Base-by-base conservation (phyloP, 2,329 filamentous ascomycete genomes). In the Saccharata proteae region DNA sequence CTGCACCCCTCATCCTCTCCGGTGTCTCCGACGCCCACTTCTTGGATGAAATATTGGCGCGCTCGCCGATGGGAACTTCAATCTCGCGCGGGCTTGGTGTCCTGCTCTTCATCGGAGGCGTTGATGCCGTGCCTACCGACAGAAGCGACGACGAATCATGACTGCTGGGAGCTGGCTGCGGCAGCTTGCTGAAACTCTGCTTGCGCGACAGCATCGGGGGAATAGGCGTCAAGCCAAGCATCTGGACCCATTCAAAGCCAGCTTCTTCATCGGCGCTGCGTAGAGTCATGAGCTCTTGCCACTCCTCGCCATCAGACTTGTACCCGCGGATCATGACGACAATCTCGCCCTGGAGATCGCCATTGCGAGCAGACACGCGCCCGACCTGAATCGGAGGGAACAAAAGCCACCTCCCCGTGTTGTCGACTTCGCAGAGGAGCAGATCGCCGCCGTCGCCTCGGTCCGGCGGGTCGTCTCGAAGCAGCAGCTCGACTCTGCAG, bases 341-440 rank as follows among this genome's bases (percentile, higher is more conserved):
- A 38, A 96, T 68, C 42, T 92, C 77, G 16, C 74, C 70, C 31
- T 70, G 65, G n/a, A 60, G 53, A 21, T 85, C 77, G 9, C 85
- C 85, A 37, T 68, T 74, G 22, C 88, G 76, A 29, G 85, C 83
- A 9, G 90, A 96, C 13, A 93, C 69, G 38, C 73, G 69, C 20
- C 68, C 65, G 40, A 74, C 67, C 12, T 77, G 67, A n/a, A 94
- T 67, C 1, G 90, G 88, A n/a, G 86, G 80, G 47, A 98, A 93
- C 1, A 98, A 67, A 4, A 98, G 69, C 75, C 84, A 96, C 32
- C 75, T 73, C 10, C 79, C 75, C 5, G 70, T 68, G 31, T 73
- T 70, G 26, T 85, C 84, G n/a, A 85, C 74, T 54, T 96, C 86
- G 42, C 88, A 86, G 35, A 98, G 79, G 14, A 98, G 69, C n/a